phyloP scores from a whole-genome alignment of 305 asterid species.

The Fraxinus sp. region DNA sequence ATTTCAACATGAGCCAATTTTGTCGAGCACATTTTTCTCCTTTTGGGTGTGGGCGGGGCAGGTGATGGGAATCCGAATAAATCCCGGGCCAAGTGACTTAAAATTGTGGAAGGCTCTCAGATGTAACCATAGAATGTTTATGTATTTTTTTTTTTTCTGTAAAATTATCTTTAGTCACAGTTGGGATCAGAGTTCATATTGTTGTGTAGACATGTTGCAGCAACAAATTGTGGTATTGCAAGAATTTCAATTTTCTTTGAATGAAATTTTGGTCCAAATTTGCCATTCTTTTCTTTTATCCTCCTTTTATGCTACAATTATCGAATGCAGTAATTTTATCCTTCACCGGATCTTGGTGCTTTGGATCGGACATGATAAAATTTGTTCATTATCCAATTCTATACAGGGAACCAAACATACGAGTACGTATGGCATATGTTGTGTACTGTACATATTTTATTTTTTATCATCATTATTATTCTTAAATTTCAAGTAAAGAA shows the following conservation, averaged over 20 bases:
- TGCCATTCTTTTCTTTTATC: neutral
- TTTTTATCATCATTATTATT: neutral
- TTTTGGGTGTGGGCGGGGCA: neutral
- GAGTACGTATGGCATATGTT: neutral
- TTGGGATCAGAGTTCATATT: neutral
- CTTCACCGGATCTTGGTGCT: neutral
- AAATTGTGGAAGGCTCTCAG: neutral
- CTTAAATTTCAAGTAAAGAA: neutral
- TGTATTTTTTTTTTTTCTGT: neutral
- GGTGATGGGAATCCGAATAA: neutral
- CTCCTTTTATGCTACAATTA: neutral
- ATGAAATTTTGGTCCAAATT: neutral
- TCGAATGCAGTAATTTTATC: neutral
- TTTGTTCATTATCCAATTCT: neutral
- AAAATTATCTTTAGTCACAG: neutral
- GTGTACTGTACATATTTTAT: neutral
- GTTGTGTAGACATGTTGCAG: neutral
- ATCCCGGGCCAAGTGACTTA: neutral
- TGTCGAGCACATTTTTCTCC: slow-evolving; percentile 23
- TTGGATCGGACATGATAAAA: neutral
- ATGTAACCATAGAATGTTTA: slow-evolving; percentile 3
- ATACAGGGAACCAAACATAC: neutral
- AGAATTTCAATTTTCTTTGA: neutral
- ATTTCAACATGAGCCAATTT: slow-evolving; percentile 38
- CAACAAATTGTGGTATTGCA: neutral